Evolutionary conservation across 345 rosid species (phyloP).

Genomic region (Hibiscus trionum): DNA sequence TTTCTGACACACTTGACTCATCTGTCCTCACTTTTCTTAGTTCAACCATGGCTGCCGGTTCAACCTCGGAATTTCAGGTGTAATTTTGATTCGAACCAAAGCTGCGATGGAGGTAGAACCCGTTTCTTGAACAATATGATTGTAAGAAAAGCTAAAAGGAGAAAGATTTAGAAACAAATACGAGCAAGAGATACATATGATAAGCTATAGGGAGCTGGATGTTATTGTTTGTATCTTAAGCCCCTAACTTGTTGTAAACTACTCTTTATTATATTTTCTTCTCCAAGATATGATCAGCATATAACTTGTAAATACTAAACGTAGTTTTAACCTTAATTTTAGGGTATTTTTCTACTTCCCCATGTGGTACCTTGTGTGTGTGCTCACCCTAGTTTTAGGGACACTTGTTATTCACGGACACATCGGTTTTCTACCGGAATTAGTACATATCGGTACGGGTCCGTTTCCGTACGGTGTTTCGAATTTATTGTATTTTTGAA

Average conservation of each 20-base stretch:
- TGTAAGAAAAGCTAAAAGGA: not conserved
- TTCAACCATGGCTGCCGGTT: not conserved
- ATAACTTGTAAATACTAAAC: constrained; percentile 1
- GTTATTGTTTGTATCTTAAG: not conserved
- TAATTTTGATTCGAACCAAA: not conserved
- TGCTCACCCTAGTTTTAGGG: not conserved
- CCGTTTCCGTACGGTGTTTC: too few relatives aligned
- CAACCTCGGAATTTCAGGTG: constrained; percentile 1
- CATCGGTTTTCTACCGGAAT: too few relatives aligned
- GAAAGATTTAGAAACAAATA: constrained; percentile 3
- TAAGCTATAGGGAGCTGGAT: not conserved
- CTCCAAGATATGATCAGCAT: not conserved
- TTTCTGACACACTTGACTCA: not conserved
- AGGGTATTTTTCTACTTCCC: not conserved
- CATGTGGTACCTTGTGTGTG: too few relatives aligned
- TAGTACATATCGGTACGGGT: too few relatives aligned
- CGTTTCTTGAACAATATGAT: not conserved
- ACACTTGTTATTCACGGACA: not conserved
- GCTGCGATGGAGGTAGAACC: not conserved
- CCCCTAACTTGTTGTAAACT: not conserved
- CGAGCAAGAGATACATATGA: not conserved
- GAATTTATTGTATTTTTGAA: too few relatives aligned
- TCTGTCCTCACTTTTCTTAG: not conserved
- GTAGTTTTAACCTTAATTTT: not conserved
- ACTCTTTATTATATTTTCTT: not conserved